A percentile compares a stretch with the other conserved stretches of the same genome.
phyloP scores from a whole-genome alignment of 345 rosid genomes.

The Corchorus capsularis region DNA sequence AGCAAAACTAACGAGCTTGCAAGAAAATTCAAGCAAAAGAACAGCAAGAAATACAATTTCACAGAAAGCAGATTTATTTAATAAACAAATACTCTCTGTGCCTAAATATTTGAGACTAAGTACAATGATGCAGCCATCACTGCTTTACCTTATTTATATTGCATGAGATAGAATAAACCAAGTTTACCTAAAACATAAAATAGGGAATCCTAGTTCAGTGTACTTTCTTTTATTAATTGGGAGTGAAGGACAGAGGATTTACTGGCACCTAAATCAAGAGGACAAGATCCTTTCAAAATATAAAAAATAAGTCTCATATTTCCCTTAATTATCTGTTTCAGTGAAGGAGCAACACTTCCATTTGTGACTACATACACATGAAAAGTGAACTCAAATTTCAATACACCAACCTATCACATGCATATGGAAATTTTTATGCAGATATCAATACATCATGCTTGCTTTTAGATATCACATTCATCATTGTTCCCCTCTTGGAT shows the following conservation, averaged over 20 bases:
- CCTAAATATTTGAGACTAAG: neutral
- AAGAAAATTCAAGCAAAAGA: neutral
- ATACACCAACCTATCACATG: neutral
- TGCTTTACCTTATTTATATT: neutral
- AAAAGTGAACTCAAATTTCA: conserved; percentile 17
- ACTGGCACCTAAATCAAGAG: conserved; percentile 2
- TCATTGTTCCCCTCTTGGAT: neutral
- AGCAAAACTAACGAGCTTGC: neutral
- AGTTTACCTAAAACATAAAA: conserved; percentile 4
- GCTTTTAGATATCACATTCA: neutral
- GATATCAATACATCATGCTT: neutral
- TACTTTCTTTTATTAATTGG: neutral
- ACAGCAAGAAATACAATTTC: neutral
- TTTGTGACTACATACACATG: conserved; percentile 2
- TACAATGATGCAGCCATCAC: neutral
- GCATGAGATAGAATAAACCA: neutral
- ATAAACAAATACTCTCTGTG: neutral
- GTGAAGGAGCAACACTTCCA: conserved; percentile 3
- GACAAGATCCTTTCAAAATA: neutral
- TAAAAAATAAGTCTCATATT: neutral
- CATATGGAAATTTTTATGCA: conserved; percentile 18
- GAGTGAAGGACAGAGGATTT: neutral
- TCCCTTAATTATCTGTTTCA: neutral
- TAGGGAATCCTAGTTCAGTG: neutral
- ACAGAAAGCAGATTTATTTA: neutral